Conservation (phyloP, 768 basidiomycete genomes). For the Agaricus blazei region DNA sequence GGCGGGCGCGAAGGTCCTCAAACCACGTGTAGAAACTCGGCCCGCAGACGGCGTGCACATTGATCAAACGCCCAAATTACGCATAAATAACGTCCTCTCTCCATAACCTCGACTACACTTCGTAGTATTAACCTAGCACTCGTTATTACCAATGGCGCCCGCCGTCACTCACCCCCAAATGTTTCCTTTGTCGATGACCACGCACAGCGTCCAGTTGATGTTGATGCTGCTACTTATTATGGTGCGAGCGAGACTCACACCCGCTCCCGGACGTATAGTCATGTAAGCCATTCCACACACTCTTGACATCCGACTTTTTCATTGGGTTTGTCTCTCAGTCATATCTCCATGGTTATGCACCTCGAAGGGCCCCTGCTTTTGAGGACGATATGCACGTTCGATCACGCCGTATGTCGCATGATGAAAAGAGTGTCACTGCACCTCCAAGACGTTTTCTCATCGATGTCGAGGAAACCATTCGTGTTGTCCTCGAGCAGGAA, state of each 20-base stretch:
- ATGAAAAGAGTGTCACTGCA: slow-evolving; percentile 76
- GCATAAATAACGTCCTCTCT: slow-evolving; percentile 4
- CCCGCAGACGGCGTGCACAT: not conserved
- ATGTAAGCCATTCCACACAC: slow-evolving; percentile 41
- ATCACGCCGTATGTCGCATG: slow-evolving; percentile 83
- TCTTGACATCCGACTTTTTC: slow-evolving; percentile 11
- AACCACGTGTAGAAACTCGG: slow-evolving; percentile 9
- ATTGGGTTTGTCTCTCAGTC: slow-evolving; percentile 37
- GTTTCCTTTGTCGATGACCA: slow-evolving; percentile 66
- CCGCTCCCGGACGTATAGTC: slow-evolving; percentile 85
- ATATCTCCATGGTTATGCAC: slow-evolving; percentile 67
- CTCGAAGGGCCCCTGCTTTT: slow-evolving; percentile 66
- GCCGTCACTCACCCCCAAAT: slow-evolving; percentile 53
- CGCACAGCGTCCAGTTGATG: slow-evolving; percentile 40
- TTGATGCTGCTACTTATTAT: slow-evolving; percentile 80
- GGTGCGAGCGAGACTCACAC: slow-evolving; percentile 74
- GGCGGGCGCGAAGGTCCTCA: not conserved
- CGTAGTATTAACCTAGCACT: not conserved
- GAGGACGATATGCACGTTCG: slow-evolving; percentile 72
- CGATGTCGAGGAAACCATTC: slow-evolving; percentile 97
- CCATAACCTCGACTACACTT: slow-evolving; percentile 11
- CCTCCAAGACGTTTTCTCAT: slow-evolving; percentile 92
- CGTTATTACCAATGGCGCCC: slow-evolving; percentile 50
- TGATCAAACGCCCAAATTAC: not conserved
- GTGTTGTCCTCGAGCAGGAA: slow-evolving; percentile 94